These are phyloP conservation scores for Podaxis mareebaensis DNA, from an alignment of 768 basidiomycete genomes.

Conservation along the genomic window DNA sequence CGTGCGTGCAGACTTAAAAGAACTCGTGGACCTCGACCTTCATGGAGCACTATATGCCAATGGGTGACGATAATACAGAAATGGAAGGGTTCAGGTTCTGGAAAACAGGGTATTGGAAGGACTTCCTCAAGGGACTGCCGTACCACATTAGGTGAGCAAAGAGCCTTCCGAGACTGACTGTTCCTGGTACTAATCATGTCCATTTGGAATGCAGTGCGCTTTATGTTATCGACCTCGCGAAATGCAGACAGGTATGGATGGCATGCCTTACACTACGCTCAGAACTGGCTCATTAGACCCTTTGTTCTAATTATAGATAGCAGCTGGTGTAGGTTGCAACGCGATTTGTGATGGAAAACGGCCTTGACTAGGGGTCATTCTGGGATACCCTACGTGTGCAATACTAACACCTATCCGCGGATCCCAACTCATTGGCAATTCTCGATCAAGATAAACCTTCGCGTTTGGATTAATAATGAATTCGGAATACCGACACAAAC, in stretches of 20 bases:
- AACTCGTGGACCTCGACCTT: conserved; percentile 90
- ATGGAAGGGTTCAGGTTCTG: conserved; percentile 99
- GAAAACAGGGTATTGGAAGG: conserved; percentile 96
- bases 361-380: neutral
- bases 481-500: neutral
- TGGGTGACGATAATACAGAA: conserved; percentile 92
- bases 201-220: conserved; percentile 63
- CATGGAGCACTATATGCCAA: conserved; percentile 91
- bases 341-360: neutral
- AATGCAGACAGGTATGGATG: conserved; percentile 92
- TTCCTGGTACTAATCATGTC: neutral
- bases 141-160: conserved; percentile 91
- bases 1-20: conserved; percentile 92
- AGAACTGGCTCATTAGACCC: neutral
- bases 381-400: conserved; percentile 87
- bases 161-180: neutral
- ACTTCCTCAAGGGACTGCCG: conserved; percentile 78
- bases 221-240: conserved; percentile 93
- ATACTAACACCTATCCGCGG: conserved; percentile 92
- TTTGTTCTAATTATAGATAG: conserved; percentile 34
- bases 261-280: neutral
- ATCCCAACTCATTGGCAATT: conserved; percentile 90
- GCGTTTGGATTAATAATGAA: neutral
- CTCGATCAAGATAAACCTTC: conserved; percentile 77
- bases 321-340: conserved; percentile 46